Percentiles rank a stretch among this genome's conserved stretches.
phyloP scores from a whole-genome alignment of 2,329 filamentous ascomycete genomes.

The Fonsecaea nubica region DNA sequence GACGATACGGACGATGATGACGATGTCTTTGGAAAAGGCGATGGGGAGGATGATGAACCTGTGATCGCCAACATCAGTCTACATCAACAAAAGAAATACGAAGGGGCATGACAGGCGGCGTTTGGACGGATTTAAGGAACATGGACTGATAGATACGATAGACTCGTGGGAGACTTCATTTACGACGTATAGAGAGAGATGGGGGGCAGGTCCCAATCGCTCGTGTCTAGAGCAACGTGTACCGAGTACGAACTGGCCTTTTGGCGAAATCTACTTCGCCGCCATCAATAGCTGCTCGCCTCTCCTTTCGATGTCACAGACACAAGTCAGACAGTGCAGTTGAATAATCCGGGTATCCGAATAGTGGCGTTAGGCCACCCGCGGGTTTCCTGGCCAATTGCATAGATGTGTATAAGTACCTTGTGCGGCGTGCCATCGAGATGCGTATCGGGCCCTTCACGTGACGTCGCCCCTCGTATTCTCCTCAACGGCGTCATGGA shows the following conservation, averaged over 20 bases:
- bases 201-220: background rate
- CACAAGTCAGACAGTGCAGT: background rate
- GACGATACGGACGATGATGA: slow-evolving; percentile 62
- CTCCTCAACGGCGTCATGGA: background rate
- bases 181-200: background rate
- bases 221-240: background rate
- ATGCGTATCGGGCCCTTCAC: background rate
- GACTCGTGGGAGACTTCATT: background rate
- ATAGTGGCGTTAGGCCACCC: background rate
- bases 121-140: background rate
- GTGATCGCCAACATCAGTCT: slow-evolving; percentile 49
- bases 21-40: slow-evolving; percentile 50
- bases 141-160: background rate
- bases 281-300: background rate
- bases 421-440: background rate
- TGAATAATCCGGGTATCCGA: background rate
- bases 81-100: slow-evolving; percentile 43
- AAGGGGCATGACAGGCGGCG: background rate
- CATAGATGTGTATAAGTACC: background rate
- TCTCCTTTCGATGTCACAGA: background rate
- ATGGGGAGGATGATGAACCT: slow-evolving; percentile 42
- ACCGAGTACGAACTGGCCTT: background rate
- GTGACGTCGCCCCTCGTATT: background rate
- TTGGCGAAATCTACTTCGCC: background rate
- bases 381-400: background rate